Conservation (phyloP, 257 asterid species). For the Nicotiana undulata region DNA sequence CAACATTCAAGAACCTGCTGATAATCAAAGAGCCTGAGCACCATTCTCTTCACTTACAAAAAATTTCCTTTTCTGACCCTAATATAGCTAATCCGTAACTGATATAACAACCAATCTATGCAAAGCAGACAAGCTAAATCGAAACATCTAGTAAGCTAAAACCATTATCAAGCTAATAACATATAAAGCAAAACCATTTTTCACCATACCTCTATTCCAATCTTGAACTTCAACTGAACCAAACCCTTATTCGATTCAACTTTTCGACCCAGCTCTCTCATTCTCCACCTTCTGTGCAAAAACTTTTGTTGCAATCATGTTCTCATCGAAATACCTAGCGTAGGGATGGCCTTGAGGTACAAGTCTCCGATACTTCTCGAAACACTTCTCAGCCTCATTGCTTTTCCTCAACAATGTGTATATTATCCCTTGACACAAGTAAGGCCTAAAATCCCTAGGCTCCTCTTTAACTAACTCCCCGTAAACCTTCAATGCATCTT, state of each 20-base stretch:
- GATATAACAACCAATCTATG: not conserved
- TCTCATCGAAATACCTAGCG: slow-evolving; percentile 70
- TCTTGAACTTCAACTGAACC: not conserved
- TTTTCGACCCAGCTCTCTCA: slow-evolving; percentile 45
- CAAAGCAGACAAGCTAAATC: not conserved
- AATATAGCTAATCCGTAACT: not conserved
- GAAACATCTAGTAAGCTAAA: not conserved
- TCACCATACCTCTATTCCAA: not conserved
- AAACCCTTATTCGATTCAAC: slow-evolving; percentile 10
- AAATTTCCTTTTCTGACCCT: slow-evolving; percentile 1
- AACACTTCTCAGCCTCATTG: slow-evolving; percentile 69
- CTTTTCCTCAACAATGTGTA: slow-evolving; percentile 69
- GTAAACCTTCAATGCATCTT: slow-evolving; percentile 58
- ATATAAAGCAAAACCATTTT: not conserved
- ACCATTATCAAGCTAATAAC: not conserved
- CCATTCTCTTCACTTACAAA: slow-evolving; percentile 7
- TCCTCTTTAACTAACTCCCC: slow-evolving; percentile 73
- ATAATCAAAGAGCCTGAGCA: not conserved
- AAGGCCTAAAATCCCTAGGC: slow-evolving; percentile 93
- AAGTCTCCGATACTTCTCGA: slow-evolving; percentile 70
- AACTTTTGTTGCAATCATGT: slow-evolving; percentile 74
- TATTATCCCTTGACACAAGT: slow-evolving; percentile 81
- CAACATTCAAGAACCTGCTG: not conserved
- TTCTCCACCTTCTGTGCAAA: slow-evolving; percentile 72
- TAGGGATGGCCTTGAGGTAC: slow-evolving; percentile 88